Evolutionary conservation across 2,329 filamentous ascomycete genomes (phyloP).

Genomic region (Xylariaceae sp.): DNA sequence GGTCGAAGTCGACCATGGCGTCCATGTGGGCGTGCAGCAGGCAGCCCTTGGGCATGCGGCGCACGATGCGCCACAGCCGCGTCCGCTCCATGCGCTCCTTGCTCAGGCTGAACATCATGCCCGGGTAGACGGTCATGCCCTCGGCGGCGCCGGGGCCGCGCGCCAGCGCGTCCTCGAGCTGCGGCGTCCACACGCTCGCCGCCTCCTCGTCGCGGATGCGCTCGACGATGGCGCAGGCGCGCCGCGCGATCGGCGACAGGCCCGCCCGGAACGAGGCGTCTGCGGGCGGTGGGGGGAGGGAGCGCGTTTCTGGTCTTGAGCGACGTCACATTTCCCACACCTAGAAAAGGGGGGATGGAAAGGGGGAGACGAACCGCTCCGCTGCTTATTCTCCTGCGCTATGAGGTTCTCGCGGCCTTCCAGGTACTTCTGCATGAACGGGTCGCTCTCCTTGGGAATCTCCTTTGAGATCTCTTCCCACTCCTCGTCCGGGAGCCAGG

Average conservation of each 20-base stretch:
- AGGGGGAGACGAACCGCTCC: constrained; percentile 57
- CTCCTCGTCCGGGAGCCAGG: constrained; percentile 44
- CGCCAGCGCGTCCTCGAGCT: constrained; percentile 63
- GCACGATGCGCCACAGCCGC: constrained; percentile 76
- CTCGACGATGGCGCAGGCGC: constrained; percentile 72
- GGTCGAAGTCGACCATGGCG: constrained; percentile 85
- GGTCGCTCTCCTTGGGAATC: constrained; percentile 55
- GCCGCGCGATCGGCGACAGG: constrained; percentile 69
- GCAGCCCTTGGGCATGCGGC: constrained; percentile 80
- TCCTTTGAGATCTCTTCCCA: constrained; percentile 50
- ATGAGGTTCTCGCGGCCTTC: constrained; percentile 69
- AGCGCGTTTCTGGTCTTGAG: constrained; percentile 1
- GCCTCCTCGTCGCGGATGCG: constrained; percentile 74
- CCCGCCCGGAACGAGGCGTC: constrained; percentile 64
- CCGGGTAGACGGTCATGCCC: constrained; percentile 64
- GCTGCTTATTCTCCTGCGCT: constrained; percentile 69
- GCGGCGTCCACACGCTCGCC: constrained; percentile 65
- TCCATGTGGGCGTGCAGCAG: constrained; percentile 83
- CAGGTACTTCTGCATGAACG: constrained; percentile 77
- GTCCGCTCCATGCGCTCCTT: constrained; percentile 81
- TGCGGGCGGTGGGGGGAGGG: constrained; percentile 29
- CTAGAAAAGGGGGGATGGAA: constrained; percentile 19
- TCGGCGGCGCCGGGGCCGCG: constrained; percentile 46
- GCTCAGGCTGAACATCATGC: constrained; percentile 88
- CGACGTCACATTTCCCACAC: too few relatives aligned